A percentile compares a stretch with the other conserved stretches of the same genome.
These are phyloP conservation scores for Sporobolomyces roseus DNA, from an alignment of 768 basidiomycete species.

Conservation along the genomic window DNA sequence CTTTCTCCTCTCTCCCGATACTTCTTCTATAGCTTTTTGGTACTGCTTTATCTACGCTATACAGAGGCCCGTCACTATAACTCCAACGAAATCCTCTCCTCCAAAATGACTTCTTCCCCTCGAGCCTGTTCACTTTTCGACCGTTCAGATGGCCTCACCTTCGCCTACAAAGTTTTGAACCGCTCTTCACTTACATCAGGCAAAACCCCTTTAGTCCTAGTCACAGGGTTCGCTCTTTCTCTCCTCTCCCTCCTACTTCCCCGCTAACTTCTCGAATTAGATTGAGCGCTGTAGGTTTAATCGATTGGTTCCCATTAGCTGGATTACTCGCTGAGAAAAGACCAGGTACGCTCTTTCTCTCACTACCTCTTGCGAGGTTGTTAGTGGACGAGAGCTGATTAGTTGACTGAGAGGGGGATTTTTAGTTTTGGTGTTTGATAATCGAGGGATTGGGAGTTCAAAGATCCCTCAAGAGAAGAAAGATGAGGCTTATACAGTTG, in stretches of 20 bases:
- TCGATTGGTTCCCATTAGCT: conserved; percentile 37
- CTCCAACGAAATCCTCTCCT: background rate
- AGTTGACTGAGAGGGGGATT: background rate
- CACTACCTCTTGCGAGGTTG: no score
- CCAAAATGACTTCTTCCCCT: background rate
- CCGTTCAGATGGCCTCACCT: conserved; percentile 12
- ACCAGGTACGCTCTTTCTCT: conserved; percentile 5
- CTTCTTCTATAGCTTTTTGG: no score
- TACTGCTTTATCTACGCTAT: no score
- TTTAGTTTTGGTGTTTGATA: conserved; percentile 34
- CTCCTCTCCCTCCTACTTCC: no score
- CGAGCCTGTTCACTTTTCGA: conserved; percentile 24
- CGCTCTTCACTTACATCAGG: background rate
- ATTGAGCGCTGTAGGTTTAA: conserved; percentile 29
- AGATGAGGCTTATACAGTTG: conserved; percentile 9
- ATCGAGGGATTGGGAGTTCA: conserved; percentile 34
- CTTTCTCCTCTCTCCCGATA: no score
- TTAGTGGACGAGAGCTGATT: background rate
- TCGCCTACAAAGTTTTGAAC: conserved; percentile 40
- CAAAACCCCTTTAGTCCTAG: conserved; percentile 29
- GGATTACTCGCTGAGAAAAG: background rate
- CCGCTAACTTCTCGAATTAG: no score
- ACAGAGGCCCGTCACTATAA: no score
- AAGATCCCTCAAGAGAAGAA: background rate
- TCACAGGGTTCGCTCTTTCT: conserved; percentile 21